A percentile compares a stretch with the other conserved stretches of the same genome.
Evolutionary conservation across 495 filamentous ascomycete genomes (phyloP).

Genomic region (Tuber magnatum): DNA sequence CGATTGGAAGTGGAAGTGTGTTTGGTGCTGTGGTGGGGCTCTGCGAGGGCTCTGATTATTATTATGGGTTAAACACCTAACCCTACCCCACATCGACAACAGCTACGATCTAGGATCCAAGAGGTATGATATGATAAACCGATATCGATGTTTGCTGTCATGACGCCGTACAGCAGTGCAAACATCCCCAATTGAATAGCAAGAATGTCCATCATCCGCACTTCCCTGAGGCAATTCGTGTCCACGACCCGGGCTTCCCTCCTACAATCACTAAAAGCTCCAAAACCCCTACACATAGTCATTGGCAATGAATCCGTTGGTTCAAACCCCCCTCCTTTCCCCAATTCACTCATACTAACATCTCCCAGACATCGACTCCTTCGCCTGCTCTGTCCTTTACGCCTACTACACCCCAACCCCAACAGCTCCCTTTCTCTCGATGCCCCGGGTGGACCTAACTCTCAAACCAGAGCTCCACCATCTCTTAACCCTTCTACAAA

Average conservation of each 20-base stretch:
- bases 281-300: slow-evolving; percentile 53
- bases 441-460: slow-evolving; percentile 59
- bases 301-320: slow-evolving; percentile 69
- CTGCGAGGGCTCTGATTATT: background rate
- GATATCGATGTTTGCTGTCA: background rate
- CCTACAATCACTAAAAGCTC: slow-evolving; percentile 21
- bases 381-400: slow-evolving; percentile 75
- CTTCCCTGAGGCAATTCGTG: slow-evolving; percentile 29
- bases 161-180: background rate
- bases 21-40: background rate
- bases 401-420: slow-evolving; percentile 57
- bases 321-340: slow-evolving; percentile 31
- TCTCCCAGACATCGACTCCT: slow-evolving; percentile 73
- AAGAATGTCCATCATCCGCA: slow-evolving; percentile 24
- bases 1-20: background rate
- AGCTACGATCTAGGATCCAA: background rate
- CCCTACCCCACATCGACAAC: background rate
- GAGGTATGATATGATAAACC: no score
- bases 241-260: slow-evolving; percentile 27
- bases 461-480: slow-evolving; percentile 75
- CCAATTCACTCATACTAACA: slow-evolving; percentile 18
- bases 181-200: background rate
- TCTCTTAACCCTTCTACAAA: slow-evolving; percentile 46
- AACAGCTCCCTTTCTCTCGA: slow-evolving; percentile 76
- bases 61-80: background rate